Conservation (phyloP, 345 rosid species). For the Reutealis trisperma region DNA sequence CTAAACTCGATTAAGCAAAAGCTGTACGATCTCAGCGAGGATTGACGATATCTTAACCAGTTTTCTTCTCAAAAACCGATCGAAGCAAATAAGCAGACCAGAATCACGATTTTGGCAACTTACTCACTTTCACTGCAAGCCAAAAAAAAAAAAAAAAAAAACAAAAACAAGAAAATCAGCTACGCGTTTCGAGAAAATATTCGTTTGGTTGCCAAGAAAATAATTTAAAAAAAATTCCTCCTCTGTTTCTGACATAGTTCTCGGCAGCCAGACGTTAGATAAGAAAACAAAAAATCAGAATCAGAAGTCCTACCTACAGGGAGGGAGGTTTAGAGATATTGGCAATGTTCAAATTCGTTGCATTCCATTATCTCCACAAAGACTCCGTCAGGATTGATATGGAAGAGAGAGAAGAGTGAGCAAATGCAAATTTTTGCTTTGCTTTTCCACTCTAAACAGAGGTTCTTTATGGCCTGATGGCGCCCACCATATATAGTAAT, state of each 20-base stretch:
- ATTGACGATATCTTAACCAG: background rate
- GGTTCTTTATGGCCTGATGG: background rate
- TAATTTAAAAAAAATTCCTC: background rate
- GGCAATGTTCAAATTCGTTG: slow-evolving; percentile 39
- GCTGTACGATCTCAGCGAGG: background rate
- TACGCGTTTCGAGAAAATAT: background rate
- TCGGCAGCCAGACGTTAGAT: slow-evolving; percentile 8
- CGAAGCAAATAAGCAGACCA: background rate
- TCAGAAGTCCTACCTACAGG: background rate
- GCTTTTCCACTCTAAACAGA: slow-evolving; percentile 18
- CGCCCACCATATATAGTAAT: slow-evolving; percentile 3
- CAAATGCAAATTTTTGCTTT: background rate
- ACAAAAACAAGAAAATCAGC: background rate
- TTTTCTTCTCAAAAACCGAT: background rate
- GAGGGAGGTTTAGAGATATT: slow-evolving; percentile 13
- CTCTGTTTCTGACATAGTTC: background rate
- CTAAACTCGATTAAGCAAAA: background rate
- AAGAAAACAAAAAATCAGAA: background rate
- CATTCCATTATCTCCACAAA: slow-evolving; percentile 37
- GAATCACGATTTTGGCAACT: background rate
- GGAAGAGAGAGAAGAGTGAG: background rate
- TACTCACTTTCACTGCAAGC: slow-evolving; percentile 3
- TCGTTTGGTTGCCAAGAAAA: background rate
- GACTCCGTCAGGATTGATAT: no score
- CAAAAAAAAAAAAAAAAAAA: no score